Percentiles rank a stretch among this genome's conserved stretches.
Evolutionary conservation across 495 filamentous ascomycete species (phyloP).

Genomic region (Tuber aestivum): DNA sequence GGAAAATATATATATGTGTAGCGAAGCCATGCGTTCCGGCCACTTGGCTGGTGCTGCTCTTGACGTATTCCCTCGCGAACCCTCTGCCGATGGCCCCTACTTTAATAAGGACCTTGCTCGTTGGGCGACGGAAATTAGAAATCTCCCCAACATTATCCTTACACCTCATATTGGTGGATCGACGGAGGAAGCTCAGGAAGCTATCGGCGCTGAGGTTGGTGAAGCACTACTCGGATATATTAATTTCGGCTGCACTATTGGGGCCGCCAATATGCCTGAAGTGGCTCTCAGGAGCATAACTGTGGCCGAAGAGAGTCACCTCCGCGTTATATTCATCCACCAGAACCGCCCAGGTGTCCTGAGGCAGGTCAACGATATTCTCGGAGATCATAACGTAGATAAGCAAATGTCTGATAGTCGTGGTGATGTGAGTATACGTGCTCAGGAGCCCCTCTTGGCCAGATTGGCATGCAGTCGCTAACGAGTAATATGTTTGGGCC

Average conservation of each 20-base stretch:
- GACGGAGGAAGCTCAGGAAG: slow-evolving; percentile 92
- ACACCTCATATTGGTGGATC: slow-evolving; percentile 95
- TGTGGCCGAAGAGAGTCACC: slow-evolving; percentile 77
- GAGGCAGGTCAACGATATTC: slow-evolving; percentile 84
- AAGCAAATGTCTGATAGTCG: slow-evolving; percentile 95
- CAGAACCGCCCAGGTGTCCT: slow-evolving; percentile 92
- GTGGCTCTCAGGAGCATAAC: slow-evolving; percentile 76
- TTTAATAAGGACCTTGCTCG: slow-evolving; percentile 78
- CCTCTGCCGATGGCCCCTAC: slow-evolving; percentile 87
- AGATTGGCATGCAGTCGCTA: background rate
- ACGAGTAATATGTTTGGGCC: slow-evolving; percentile 46
- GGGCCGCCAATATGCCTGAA: slow-evolving; percentile 94
- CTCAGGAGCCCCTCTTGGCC: slow-evolving; percentile 33
- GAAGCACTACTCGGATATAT: slow-evolving; percentile 85
- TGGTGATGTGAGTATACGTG: slow-evolving; percentile 58
- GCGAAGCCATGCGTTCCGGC: slow-evolving; percentile 72
- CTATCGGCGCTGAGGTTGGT: slow-evolving; percentile 89
- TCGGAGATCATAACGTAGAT: slow-evolving; percentile 93
- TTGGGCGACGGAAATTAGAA: slow-evolving; percentile 81
- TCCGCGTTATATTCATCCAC: slow-evolving; percentile 92
- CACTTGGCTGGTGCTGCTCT: slow-evolving; percentile 91
- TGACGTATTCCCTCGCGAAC: slow-evolving; percentile 94
- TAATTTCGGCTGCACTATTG: slow-evolving; percentile 77
- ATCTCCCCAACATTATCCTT: slow-evolving; percentile 85
- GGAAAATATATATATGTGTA: background rate